Evolutionary conservation across 78 protist genomes (phyloP).

Genomic region (Andalucia godoyi): DNA sequence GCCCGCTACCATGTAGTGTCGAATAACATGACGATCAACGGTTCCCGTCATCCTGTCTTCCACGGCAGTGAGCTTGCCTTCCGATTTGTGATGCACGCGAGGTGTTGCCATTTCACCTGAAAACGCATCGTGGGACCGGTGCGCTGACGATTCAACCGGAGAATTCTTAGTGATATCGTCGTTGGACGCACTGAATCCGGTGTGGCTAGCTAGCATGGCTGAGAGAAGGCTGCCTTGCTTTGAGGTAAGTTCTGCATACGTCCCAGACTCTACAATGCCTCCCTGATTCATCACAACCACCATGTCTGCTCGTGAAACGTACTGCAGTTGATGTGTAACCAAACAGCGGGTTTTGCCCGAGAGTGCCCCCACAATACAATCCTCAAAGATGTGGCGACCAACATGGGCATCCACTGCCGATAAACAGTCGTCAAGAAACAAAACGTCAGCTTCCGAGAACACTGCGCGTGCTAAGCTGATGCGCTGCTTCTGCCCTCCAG

Average conservation of each 20-base stretch:
- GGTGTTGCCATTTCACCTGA: too few species aligned
- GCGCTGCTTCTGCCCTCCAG: slow-evolving; percentile 58
- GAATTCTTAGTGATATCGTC: too few species aligned
- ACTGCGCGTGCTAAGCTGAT: slow-evolving; percentile 55
- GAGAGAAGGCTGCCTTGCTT: not conserved
- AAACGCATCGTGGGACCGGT: too few species aligned
- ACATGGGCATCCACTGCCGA: slow-evolving; percentile 35
- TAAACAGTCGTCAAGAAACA: slow-evolving; percentile 17
- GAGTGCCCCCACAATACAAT: slow-evolving; percentile 28
- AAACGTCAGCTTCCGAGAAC: slow-evolving; percentile 33
- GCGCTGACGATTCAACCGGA: too few species aligned
- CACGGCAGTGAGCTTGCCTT: not conserved
- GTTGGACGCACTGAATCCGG: too few species aligned
- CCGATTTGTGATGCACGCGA: not conserved
- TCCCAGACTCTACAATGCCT: not conserved
- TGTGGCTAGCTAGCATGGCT: too few species aligned
- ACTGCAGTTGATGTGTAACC: slow-evolving; percentile 55
- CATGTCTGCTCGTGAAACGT: slow-evolving; percentile 24
- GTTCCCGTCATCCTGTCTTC: slow-evolving; percentile 2
- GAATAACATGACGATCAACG: not conserved
- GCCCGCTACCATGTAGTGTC: not conserved
- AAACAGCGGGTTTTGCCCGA: slow-evolving; percentile 27
- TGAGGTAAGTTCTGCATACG: not conserved
- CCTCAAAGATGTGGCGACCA: slow-evolving; percentile 8
- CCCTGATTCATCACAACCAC: slow-evolving; percentile 30